Evolutionary conservation across 164 flowering plant genomes (phyloP).

Genomic region (Euptelea pleiosperma): DNA sequence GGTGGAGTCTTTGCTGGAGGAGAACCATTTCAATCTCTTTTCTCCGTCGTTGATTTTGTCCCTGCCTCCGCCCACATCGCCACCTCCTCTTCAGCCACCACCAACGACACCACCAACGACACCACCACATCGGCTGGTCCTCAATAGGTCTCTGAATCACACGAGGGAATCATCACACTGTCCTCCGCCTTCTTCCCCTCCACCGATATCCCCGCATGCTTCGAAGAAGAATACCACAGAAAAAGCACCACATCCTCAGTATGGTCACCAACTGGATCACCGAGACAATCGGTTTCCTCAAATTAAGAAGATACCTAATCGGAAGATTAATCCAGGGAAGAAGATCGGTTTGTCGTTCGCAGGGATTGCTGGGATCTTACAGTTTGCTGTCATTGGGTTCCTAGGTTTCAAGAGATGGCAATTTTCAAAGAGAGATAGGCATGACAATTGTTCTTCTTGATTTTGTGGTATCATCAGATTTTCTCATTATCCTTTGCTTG

Average conservation of each 20-base stretch:
- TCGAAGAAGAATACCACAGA: no score
- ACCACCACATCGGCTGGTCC: not conserved
- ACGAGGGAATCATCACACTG: not conserved
- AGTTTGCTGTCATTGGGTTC: conserved; percentile 24
- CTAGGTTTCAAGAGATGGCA: conserved; percentile 26
- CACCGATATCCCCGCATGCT: conserved; percentile 1
- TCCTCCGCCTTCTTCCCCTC: not conserved
- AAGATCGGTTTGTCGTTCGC: conserved; percentile 26
- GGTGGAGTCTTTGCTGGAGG: no score
- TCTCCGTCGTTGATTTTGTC: no score
- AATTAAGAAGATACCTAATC: not conserved
- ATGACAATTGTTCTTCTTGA: conserved; percentile 1
- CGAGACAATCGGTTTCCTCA: not conserved
- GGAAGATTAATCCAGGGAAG: conserved; percentile 22
- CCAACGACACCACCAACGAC: not conserved
- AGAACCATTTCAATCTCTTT: no score
- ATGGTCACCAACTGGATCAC: no score
- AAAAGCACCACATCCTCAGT: no score
- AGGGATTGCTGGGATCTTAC: conserved; percentile 28
- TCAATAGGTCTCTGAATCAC: not conserved
- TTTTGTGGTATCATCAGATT: no score
- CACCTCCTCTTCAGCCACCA: not conserved
- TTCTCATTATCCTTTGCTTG: no score
- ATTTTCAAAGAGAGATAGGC: conserved; percentile 12
- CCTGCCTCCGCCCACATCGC: not conserved